Evolutionary conservation across 2,329 filamentous ascomycete genomes (phyloP), one percentile per base, ranked within the genome.

Genomic region (Clathrospora elynae): DNA sequence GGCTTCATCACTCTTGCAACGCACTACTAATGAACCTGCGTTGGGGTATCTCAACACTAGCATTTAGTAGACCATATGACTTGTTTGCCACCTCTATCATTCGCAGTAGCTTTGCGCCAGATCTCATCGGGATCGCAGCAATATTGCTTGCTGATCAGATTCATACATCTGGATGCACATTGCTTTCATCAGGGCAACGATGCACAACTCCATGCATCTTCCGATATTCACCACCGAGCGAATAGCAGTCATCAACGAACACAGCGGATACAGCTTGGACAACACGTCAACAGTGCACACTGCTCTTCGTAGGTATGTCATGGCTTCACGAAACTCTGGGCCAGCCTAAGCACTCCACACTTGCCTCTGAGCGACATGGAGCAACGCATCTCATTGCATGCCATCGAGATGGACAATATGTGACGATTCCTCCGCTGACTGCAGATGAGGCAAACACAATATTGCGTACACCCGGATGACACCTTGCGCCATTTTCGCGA

Each of bases 401-500:
- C 17, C 11, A 17, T 12, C 12, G 16, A 14, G 39, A 11, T 22
- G 26, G 5, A 5, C 29, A 10, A 13, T 17, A 8, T 35, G 34
- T 35, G 39, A 13, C 25, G 13, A 12, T 31, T 17, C 6, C 20
- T 12, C 14, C 28, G 26, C 32, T 25, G 28, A 31, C 39, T 12
- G 16, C 12, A 32, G 16, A 35, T n/a, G 17, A 30, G 25, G 38
- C 25, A 12, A 28, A 44, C 14, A 25, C 23, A 34, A 19, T 35
- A 32, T 16, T 16, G 20, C 17, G 29, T 13, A 13, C 26, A 11
- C 23, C 23, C 39, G 37, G 38, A 41, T 47, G 47, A 20, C 31
- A 49, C 49, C 19, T 44, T 25, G 46, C 31, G 35, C 41, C 25
- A 30, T 37, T 14, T 37, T 16, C 22, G 7, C 23, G 13, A 35